phyloP scores from a whole-genome alignment of 805 yeast genomes.

The Ogataea neopini region DNA sequence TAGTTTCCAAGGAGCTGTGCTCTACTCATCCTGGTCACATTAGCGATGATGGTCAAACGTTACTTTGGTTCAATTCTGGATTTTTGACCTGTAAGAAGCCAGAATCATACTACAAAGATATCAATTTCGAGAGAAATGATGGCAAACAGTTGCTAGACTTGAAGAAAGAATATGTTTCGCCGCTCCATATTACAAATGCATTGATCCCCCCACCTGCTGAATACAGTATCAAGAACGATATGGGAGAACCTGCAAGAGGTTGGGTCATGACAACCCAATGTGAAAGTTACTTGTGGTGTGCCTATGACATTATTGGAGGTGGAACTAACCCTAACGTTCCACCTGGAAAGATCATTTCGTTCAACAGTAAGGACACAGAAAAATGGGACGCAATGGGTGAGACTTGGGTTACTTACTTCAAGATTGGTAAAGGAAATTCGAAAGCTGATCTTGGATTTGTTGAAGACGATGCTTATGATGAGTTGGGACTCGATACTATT shows the following conservation, averaged over 20 bases:
- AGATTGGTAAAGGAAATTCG: constrained; percentile 24
- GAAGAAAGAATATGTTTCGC: constrained; percentile 39
- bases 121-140: constrained; percentile 33
- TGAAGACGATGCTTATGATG: constrained; percentile 36
- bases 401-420: constrained; percentile 51
- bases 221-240: constrained; percentile 24
- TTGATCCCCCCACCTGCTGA: constrained; percentile 55
- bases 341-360: constrained; percentile 47
- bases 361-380: constrained; percentile 30
- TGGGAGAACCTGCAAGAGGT: constrained; percentile 50
- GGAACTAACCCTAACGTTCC: constrained; percentile 39
- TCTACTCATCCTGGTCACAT: constrained; percentile 67
- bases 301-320: constrained; percentile 57
- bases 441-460: constrained; percentile 30
- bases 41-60: constrained; percentile 48
- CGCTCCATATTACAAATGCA: constrained; percentile 45
- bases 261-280: constrained; percentile 60
- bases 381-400: constrained; percentile 48
- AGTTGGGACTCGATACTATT: constrained; percentile 28
- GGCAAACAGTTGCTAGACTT: constrained; percentile 32
- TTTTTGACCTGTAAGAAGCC: constrained; percentile 56
- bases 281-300: constrained; percentile 61
- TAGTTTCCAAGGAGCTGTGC: constrained; percentile 50
- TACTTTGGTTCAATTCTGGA: constrained; percentile 74
- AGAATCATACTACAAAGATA: constrained; percentile 41